Evolutionary conservation across 345 rosid species (phyloP).

Genomic region (Hibiscus tridactylites): DNA sequence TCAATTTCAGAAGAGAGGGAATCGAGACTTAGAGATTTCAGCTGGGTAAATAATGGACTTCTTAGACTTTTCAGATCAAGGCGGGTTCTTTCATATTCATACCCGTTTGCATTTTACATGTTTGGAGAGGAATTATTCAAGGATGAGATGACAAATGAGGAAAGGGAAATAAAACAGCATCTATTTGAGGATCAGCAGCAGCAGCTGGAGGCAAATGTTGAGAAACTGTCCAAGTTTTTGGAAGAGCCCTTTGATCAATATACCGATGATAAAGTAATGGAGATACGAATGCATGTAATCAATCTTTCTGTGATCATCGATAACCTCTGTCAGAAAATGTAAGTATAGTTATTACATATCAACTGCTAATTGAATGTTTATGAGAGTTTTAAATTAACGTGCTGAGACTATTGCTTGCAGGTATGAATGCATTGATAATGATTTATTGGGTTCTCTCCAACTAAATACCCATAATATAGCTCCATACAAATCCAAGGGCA

Average conservation of each 20-base stretch:
- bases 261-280: slow-evolving; percentile 56
- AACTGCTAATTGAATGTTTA: neutral
- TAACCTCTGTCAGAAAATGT: slow-evolving; percentile 64
- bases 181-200: slow-evolving; percentile 96
- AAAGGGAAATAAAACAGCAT: slow-evolving; percentile 62
- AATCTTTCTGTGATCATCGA: slow-evolving; percentile 45
- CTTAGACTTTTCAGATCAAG: slow-evolving; percentile 71
- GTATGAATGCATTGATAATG: slow-evolving; percentile 92
- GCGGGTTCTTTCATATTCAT: slow-evolving; percentile 72
- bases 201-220: slow-evolving; percentile 84
- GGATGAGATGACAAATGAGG: slow-evolving; percentile 63
- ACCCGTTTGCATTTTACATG: slow-evolving; percentile 90
- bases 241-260: slow-evolving; percentile 83
- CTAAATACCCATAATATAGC: slow-evolving; percentile 60
- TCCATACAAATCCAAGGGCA: slow-evolving; percentile 72
- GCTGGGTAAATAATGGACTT: slow-evolving; percentile 75
- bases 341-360: slow-evolving; percentile 20
- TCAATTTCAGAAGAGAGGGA: slow-evolving; percentile 53
- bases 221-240: slow-evolving; percentile 75
- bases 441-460: slow-evolving; percentile 59
- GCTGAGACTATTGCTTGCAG: slow-evolving; percentile 30
- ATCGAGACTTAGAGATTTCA: slow-evolving; percentile 56
- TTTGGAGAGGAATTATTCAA: slow-evolving; percentile 85
- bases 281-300: slow-evolving; percentile 68
- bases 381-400: neutral